Evolutionary conservation across 169 alveolate species (phyloP).

Genomic region (Plasmodium inui): DNA sequence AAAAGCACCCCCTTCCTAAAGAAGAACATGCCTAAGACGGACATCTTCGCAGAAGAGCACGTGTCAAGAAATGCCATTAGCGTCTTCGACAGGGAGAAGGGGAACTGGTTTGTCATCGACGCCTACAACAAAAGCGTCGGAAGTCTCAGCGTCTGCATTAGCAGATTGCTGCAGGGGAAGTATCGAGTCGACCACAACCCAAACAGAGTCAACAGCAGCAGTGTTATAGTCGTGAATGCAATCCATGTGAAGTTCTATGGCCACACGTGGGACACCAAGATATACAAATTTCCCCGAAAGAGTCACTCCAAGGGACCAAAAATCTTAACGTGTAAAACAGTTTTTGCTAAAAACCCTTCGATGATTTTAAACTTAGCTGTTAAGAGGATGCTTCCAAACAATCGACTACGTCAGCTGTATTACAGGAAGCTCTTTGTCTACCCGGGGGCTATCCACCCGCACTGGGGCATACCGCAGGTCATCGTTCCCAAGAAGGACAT

Average conservation of each 20-base stretch:
- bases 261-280: conserved; percentile 93
- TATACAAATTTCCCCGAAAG: conserved; percentile 88
- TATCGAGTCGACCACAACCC: conserved; percentile 84
- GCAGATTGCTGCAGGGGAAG: conserved; percentile 84
- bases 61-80: conserved; percentile 85
- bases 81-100: conserved; percentile 85
- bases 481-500: conserved; percentile 78
- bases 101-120: conserved; percentile 90
- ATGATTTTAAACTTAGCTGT: conserved; percentile 91
- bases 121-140: conserved; percentile 88
- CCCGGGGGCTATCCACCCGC: conserved; percentile 92
- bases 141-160: conserved; percentile 81
- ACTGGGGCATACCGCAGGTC: conserved; percentile 93
- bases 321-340: conserved; percentile 90
- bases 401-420: conserved; percentile 80
- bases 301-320: conserved; percentile 91
- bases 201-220: conserved; percentile 86
- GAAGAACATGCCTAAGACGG: conserved; percentile 88
- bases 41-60: conserved; percentile 88
- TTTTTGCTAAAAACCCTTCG: conserved; percentile 92
- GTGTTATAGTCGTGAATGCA: conserved; percentile 93
- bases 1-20: conserved; percentile 87
- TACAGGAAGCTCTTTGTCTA: conserved; percentile 87
- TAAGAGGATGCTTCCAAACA: conserved; percentile 90
- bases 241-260: conserved; percentile 89